Evolutionary conservation across 257 asterid genomes (phyloP).

Genomic region (Nicotiana otophora): DNA sequence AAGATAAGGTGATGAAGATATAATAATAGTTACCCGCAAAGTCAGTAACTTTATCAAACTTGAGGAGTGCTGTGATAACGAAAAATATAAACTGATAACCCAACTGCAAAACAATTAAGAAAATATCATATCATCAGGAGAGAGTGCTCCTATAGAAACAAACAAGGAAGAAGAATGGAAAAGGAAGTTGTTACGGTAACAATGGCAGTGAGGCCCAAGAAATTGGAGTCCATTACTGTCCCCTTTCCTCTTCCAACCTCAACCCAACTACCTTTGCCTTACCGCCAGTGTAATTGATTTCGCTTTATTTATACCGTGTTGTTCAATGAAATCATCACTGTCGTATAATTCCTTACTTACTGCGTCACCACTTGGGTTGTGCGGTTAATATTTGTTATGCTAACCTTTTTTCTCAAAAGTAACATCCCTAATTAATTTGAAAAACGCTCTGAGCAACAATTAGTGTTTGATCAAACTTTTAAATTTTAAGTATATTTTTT

Average conservation of each 20-base stretch:
- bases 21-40: constrained; percentile 58
- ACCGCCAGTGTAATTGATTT: background rate
- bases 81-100: constrained; percentile 79
- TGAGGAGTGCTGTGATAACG: constrained; percentile 75
- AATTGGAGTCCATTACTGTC: constrained; percentile 76
- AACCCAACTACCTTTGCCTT: background rate
- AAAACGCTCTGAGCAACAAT: too few relatives aligned
- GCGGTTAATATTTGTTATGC: background rate
- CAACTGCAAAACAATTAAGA: constrained; percentile 50
- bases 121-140: background rate
- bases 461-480: too few relatives aligned
- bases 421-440: too few relatives aligned
- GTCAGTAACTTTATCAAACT: constrained; percentile 91
- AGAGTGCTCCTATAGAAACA: background rate
- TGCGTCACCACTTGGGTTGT: background rate
- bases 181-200: constrained; percentile 51
- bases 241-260: constrained; percentile 33
- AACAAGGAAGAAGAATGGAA: background rate
- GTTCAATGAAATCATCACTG: background rate
- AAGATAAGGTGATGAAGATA: background rate
- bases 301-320: background rate
- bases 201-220: constrained; percentile 86
- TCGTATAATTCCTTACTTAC: background rate
- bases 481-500: too few relatives aligned
- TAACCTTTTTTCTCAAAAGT: too few relatives aligned